Base-by-base conservation (phyloP, 208 protist species). In the Balamuthia mandrillaris region DNA sequence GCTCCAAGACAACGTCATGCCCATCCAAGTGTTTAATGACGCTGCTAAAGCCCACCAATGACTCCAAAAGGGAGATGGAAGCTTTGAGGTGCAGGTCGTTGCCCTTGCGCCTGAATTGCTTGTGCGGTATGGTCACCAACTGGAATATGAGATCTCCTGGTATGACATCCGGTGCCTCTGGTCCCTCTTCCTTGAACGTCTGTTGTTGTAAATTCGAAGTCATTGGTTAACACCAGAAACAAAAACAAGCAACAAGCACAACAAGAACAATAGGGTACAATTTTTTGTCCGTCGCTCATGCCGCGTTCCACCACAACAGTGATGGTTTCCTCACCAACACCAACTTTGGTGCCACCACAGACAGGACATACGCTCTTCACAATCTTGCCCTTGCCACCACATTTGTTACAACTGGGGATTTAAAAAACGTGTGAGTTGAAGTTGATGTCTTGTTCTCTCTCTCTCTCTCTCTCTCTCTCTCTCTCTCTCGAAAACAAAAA, bases 21-120 rank as follows among this genome's bases (percentile, higher is more conserved):
- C 92, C 94, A 58, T 98, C 96, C 6, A 98, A 83, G 90, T 97
- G 95, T 3, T 82, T 58, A 12, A 97, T 85, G 31, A 78, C 68
- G 41, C 90, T 93, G 21, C 93, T 81, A 90, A 98, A 97, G 14
- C 96, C 96, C 12, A 95, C 70, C 9, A 98, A 88, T 18, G 96
- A 94, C 84, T 97, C 95, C 65, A 88, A 87, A 9, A 98, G 88
- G 18, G 91, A 93, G 45, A 98, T 90, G 2, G 81, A 87, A 21
- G 96, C 74, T 4, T 90, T 91, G 37, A 91, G 93, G 52, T 96
- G 86, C 33, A 98, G 88, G 84, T 97, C 92, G n/a, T 96, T 63
- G 31, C 88, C 95, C n/a, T 86, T 87, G 35, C 96, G 93, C 21
- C 74, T 60, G 88, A 97, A 98, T n/a, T 56, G n/a, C 1, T 6